Evolutionary conservation across 2,329 filamentous ascomycete genomes (phyloP), one percentile per base, ranked within the genome.

Genomic region (Claviceps africana): DNA sequence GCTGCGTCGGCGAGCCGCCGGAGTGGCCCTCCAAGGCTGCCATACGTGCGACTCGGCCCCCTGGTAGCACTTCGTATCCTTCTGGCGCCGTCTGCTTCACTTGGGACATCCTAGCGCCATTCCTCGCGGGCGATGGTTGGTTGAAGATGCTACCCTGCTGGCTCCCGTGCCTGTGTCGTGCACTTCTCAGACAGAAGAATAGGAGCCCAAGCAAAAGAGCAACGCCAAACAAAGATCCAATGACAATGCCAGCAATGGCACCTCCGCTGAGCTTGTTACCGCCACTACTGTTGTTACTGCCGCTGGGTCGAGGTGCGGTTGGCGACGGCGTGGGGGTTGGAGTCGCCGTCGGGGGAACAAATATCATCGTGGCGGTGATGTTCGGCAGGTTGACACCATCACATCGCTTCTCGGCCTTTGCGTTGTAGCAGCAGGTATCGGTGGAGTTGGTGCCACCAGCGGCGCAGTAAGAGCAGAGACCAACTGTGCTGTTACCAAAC

Each of bases 11-110:
- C 3, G 81, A 79, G 22, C 81, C 77, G 53, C 76, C 79, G 1
- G 81, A 80, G 51, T 84, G 80, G 5, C 82, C 84, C 69, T 96
- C 91, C 50, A 98, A 70, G 35, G 93, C 93, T 40, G 91, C 90
- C 93, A 98, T 97, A 52, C 93, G 83, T 40, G 93, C 88, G 54
- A 98, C 93, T 56, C 93, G 84, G 31, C 88, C 89, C 44, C 89
- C 90, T 6, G 89, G 87, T 11, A 94, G 75, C 17, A 89, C 78
- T 59, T 88, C 85, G 57, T 87, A 86, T 42, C 80, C 83, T 57
- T 73, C 70, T 2, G 73, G 69, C 2, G 68, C 62, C 47, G 56
- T 62, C 40, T 60, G 58, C 51, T 63, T 63, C 35, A 61, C 59
- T 56, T 75, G 73, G 8, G 67, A 57, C 58, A 72, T 69, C 8